Evolutionary conservation across 2,329 filamentous ascomycete species (phyloP), one percentile per base, ranked within the genome.

Genomic region (Rhytidhysteron rufulum): DNA sequence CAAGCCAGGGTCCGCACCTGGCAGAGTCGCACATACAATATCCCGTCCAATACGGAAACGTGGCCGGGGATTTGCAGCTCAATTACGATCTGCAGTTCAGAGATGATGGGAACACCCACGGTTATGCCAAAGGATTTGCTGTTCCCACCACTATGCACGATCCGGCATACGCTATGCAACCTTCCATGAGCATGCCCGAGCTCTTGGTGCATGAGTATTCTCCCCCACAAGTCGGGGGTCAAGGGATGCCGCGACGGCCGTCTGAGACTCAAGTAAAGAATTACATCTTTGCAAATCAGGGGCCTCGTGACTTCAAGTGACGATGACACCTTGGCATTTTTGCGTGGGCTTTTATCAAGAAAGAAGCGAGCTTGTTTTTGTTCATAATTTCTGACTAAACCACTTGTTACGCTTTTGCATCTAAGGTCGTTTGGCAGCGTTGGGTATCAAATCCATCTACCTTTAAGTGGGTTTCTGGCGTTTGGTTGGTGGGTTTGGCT

Each of bases 221-320:
- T 21, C 70, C 71, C 17, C 70, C 71, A 16, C 60, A 67, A 13
- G 63, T 62, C n/a, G 46, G 61, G 4, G 68, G 65, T 32, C 50
- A 59, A 34, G 52, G 49, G 34, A 34, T 58, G 10, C 42, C 57
- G 25, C 57, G 56, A n/a, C 53, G 54, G 22, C 47, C 53, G 18
- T 49, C 47, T 7, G 61, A 63, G 39, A 53, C 56, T n/a, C 53
- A 62, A 44, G 49, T 65, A 2, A 73, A 72, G 54, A 70, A 61
- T 42, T 74, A 70, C 48, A 68, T 69, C 13, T 74, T 74, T 41
- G 67, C 69, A 33, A 73, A 73, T 35, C 67, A 70, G 41, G 66
- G 66, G 8, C 69, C 70, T 1, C 59, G 63, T 43, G 66, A 72
- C 47, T 73, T 71, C 48, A 45, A 31, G n/a, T n/a, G n/a, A n/a